Percentiles rank a stretch among this genome's conserved stretches.
Conservation (phyloP, 345 rosid genomes). For the Acer yangbiense region DNA sequence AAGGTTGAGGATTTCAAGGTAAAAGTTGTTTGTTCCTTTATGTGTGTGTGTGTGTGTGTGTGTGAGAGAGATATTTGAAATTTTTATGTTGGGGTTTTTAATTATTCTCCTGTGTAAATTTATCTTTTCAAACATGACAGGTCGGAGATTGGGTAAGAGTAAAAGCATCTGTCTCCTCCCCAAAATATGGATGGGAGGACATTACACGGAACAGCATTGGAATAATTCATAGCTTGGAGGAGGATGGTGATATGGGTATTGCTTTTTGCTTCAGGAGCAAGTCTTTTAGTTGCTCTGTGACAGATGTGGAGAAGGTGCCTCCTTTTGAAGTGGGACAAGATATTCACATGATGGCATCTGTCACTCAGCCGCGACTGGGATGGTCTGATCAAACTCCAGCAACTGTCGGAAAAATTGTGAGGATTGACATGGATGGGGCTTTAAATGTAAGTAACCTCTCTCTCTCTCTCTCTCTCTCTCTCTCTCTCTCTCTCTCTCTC, state of each 20-base stretch:
- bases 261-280: conserved; percentile 96
- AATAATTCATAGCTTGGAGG: conserved; percentile 89
- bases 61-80: conserved; percentile 1
- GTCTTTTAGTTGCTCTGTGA: conserved; percentile 87
- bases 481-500: not conserved
- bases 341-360: conserved; percentile 75
- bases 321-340: conserved; percentile 92
- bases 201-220: conserved; percentile 79
- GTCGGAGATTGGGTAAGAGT: conserved; percentile 98
- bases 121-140: conserved; percentile 40
- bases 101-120: conserved; percentile 15
- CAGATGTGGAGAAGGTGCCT: conserved; percentile 87
- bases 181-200: conserved; percentile 98
- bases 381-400: conserved; percentile 98
- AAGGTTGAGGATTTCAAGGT: conserved; percentile 97
- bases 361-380: conserved; percentile 90
- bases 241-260: conserved; percentile 90
- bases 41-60: conserved; percentile 3
- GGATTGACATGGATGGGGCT: conserved; percentile 97
- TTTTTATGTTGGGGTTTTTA: not conserved
- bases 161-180: conserved; percentile 93
- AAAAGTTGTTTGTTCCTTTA: conserved; percentile 16
- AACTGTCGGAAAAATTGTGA: conserved; percentile 78
- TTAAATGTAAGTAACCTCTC: conserved; percentile 63
- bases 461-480: conserved; percentile 1